Evolutionary conservation across 106 monocot genomes (phyloP).

Genomic region (Alisma plantagoaquatica): DNA sequence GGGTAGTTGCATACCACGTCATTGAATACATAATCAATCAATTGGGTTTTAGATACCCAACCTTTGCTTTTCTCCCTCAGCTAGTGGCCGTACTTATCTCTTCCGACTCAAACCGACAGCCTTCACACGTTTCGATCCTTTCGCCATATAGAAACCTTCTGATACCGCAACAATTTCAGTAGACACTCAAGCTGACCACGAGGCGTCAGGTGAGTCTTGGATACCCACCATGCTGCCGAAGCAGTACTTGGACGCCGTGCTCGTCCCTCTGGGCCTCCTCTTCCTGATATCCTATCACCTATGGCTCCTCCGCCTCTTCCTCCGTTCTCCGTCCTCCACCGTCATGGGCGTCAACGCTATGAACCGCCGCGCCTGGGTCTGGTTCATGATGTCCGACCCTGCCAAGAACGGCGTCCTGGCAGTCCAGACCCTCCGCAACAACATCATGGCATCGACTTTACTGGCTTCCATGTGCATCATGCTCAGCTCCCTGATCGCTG

Average conservation of each 20-base stretch:
- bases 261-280: slow-evolving; percentile 16
- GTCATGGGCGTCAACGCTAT: slow-evolving; percentile 26
- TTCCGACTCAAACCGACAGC: no score
- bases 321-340: slow-evolving; percentile 7
- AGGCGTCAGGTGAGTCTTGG: no score
- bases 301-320: slow-evolving; percentile 13
- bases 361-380: slow-evolving; percentile 20
- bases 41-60: no score
- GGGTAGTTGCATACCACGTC: no score
- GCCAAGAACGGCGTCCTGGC: slow-evolving; percentile 53
- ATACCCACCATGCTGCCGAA: no score
- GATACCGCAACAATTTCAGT: no score
- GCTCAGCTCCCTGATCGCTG: slow-evolving; percentile 55
- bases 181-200: no score
- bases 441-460: slow-evolving; percentile 80
- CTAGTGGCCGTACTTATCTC: no score
- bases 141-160: no score
- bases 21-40: no score
- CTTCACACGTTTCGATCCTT: no score
- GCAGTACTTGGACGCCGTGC: slow-evolving; percentile 9
- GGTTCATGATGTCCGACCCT: slow-evolving; percentile 32
- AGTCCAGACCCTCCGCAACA: slow-evolving; percentile 73
- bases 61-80: no score
- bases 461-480: slow-evolving; percentile 59
- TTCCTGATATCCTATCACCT: slow-evolving; percentile 12